Evolutionary conservation across 768 basidiomycete species (phyloP).

Genomic region (Hericium coralloides): DNA sequence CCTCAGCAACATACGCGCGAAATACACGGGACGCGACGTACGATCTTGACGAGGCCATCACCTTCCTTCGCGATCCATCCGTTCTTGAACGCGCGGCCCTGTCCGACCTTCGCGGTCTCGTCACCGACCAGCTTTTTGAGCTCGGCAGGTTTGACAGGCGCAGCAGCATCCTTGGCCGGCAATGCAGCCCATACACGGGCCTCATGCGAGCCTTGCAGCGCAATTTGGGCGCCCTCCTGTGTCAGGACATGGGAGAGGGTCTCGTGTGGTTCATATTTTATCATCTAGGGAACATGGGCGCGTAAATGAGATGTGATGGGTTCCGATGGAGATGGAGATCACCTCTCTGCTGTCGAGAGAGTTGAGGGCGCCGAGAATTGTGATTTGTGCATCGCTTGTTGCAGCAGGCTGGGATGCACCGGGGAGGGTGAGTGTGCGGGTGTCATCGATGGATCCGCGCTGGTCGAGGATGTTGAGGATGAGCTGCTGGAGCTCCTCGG

Average conservation of each 20-base stretch:
- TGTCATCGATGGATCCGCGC: conserved; percentile 50
- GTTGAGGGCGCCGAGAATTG: conserved; percentile 85
- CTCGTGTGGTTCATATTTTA: conserved; percentile 73
- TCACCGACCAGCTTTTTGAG: conserved; percentile 75
- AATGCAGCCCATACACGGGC: conserved; percentile 87
- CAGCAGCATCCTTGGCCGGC: conserved; percentile 59
- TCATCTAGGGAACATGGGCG: conserved; percentile 48
- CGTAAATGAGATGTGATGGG: conserved; percentile 8
- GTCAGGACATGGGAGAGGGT: conserved; percentile 66
- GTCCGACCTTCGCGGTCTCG: conserved; percentile 87
- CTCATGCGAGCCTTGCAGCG: conserved; percentile 84
- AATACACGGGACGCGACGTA: conserved; percentile 33
- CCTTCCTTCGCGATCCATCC: conserved; percentile 95
- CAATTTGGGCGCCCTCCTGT: conserved; percentile 74
- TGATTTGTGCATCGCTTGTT: conserved; percentile 71
- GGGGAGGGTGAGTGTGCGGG: conserved; percentile 58
- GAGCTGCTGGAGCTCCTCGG: conserved; percentile 73
- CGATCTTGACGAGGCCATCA: conserved; percentile 76
- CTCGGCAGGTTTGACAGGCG: conserved; percentile 55
- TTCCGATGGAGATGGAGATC: neutral
- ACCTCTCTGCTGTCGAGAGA: conserved; percentile 40
- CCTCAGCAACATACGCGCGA: conserved; percentile 6
- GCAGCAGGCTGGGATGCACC: conserved; percentile 48
- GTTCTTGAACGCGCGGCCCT: conserved; percentile 93
- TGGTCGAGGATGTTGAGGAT: conserved; percentile 65